These are phyloP conservation scores for Pseudocercospora eumusae DNA, from an alignment of 2,329 filamentous ascomycete genomes.

Conservation along the genomic window DNA sequence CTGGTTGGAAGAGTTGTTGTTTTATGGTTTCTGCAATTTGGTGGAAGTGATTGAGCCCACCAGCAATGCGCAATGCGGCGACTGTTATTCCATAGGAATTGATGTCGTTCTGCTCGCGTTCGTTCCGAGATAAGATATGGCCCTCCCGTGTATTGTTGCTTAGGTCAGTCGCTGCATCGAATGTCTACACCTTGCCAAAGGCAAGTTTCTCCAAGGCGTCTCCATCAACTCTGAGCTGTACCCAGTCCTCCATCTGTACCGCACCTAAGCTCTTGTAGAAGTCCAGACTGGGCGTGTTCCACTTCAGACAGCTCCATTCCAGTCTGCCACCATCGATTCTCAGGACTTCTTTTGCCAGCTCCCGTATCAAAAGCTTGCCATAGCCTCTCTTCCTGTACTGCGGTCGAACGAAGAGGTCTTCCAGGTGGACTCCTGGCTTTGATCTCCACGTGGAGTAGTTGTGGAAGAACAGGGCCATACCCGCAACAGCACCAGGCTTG, in stretches of 20 bases:
- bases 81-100: neutral
- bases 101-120: neutral
- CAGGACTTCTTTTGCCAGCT: conserved; percentile 76
- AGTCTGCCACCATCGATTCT: conserved; percentile 71
- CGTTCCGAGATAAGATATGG: neutral
- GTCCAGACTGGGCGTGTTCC: conserved; percentile 86
- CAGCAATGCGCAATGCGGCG: neutral
- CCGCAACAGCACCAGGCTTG: conserved; percentile 54
- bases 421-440: conserved; percentile 85
- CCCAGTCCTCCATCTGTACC: conserved; percentile 68
- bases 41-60: neutral
- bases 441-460: conserved; percentile 94
- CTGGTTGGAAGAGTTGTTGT: too few species aligned
- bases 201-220: conserved; percentile 65
- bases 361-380: conserved; percentile 71
- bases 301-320: conserved; percentile 90
- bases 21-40: neutral
- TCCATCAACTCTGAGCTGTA: conserved; percentile 72
- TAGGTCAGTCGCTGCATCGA: neutral
- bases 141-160: neutral
- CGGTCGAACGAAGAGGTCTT: conserved; percentile 83
- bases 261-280: conserved; percentile 74
- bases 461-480: conserved; percentile 90
- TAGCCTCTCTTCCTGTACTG: conserved; percentile 74
- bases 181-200: conserved; percentile 1